These are phyloP conservation scores for Polygonum maritimum DNA, from an alignment of 148 eudicot species.

Conservation along the genomic window DNA sequence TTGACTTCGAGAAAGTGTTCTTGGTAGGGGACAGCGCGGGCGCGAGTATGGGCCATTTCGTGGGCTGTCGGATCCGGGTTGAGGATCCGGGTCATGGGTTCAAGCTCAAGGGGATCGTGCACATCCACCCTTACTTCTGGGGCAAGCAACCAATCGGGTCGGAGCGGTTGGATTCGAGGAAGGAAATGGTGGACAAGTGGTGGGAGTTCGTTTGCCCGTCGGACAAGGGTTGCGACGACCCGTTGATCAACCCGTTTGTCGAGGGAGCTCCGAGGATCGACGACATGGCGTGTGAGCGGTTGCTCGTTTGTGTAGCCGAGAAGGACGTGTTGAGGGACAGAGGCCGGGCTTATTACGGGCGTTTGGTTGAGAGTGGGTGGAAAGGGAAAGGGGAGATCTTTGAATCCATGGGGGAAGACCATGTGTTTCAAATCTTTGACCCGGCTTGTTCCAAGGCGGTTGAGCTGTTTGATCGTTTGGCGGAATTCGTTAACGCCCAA, in stretches of 20 bases:
- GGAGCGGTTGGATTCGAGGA: slow-evolving; percentile 24
- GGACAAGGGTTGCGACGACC: slow-evolving; percentile 2
- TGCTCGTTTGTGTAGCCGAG: slow-evolving; percentile 5
- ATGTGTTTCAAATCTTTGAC: slow-evolving; percentile 36
- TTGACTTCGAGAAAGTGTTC: slow-evolving; percentile 22
- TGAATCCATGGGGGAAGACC: slow-evolving; percentile 27
- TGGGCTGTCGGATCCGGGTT: slow-evolving; percentile 13
- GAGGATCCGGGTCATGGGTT: slow-evolving; percentile 1
- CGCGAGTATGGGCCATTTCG: slow-evolving; percentile 26
- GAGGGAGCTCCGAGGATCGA: slow-evolving; percentile 4
- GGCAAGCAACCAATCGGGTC: slow-evolving; percentile 27
- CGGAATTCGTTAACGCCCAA: slow-evolving; percentile 19
- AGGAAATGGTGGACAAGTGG: slow-evolving; percentile 25
- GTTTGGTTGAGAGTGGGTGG: slow-evolving; percentile 26
- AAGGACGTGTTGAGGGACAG: slow-evolving; percentile 9
- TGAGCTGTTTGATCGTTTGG: slow-evolving; percentile 17
- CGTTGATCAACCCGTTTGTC: slow-evolving; percentile 11
- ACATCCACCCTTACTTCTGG: slow-evolving; percentile 37
- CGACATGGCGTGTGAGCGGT: background rate
- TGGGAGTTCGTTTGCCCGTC: slow-evolving; percentile 8
- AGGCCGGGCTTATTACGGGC: background rate
- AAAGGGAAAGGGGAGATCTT: slow-evolving; percentile 23
- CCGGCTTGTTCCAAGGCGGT: slow-evolving; percentile 21
- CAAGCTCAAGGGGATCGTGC: slow-evolving; percentile 17
- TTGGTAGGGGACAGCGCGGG: slow-evolving; percentile 41